A percentile compares a stretch with the other conserved stretches of the same genome.
Conservation (phyloP, 2,329 filamentous ascomycete genomes). For the Zasmidium angulare region DNA sequence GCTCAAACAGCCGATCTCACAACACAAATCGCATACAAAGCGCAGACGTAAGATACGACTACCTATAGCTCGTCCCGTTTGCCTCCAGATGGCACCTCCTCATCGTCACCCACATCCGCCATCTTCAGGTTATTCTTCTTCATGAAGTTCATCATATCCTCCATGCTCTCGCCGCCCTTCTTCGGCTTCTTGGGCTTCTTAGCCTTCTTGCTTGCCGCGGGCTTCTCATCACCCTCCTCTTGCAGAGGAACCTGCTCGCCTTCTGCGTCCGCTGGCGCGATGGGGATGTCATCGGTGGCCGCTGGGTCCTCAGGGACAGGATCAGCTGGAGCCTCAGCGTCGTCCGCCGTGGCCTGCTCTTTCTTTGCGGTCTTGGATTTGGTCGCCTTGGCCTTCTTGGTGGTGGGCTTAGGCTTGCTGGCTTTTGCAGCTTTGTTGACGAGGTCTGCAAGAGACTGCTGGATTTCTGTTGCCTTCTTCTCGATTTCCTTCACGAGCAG, state of each 20-base stretch:
- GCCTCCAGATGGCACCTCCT: constrained; percentile 4
- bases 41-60: no score
- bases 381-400: constrained; percentile 24
- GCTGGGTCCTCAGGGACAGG: constrained; percentile 9
- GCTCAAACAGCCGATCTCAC: no score
- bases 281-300: constrained; percentile 2
- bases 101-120: neutral
- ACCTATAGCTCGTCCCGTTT: constrained; percentile 22
- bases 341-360: constrained; percentile 15
- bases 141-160: constrained; percentile 25
- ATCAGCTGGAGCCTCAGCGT: constrained; percentile 15
- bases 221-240: neutral
- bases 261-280: neutral
- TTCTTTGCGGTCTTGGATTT: constrained; percentile 17
- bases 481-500: constrained; percentile 71
- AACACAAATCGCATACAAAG: no score
- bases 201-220: constrained; percentile 6
- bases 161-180: constrained; percentile 21
- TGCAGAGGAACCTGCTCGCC: neutral
- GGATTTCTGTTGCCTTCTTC: constrained; percentile 67
- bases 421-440: constrained; percentile 52
- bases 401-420: constrained; percentile 19
- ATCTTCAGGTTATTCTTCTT: constrained; percentile 16
- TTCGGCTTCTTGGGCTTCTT: constrained; percentile 10
- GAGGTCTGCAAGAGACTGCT: constrained; percentile 68